These are phyloP conservation scores for Tricholoma bakamatsutake DNA, from an alignment of 768 basidiomycete species.

Conservation along the genomic window DNA sequence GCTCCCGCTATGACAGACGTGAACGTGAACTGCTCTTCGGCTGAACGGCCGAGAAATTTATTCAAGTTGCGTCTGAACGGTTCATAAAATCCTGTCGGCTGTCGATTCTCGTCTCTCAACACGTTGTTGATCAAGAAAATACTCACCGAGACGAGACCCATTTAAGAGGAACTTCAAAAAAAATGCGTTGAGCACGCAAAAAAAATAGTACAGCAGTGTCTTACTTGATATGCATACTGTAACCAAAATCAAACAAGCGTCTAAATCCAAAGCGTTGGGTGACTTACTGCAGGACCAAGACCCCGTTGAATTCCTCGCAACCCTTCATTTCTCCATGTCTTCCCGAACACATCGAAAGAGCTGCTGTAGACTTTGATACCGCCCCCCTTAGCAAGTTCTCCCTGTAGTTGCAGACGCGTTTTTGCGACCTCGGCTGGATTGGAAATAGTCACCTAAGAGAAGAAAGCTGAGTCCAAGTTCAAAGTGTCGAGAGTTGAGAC, in stretches of 20 bases:
- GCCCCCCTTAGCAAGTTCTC: constrained; percentile 79
- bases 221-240: constrained; percentile 89
- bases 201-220: constrained; percentile 15
- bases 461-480: neutral
- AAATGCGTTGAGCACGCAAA: constrained; percentile 7
- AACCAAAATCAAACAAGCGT: constrained; percentile 14
- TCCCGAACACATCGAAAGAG: constrained; percentile 77
- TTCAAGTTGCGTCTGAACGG: constrained; percentile 78
- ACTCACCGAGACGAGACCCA: constrained; percentile 78
- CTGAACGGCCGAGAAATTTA: constrained; percentile 52
- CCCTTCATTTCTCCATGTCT: constrained; percentile 89
- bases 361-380: constrained; percentile 79
- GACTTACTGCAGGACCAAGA: constrained; percentile 76
- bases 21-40: constrained; percentile 60
- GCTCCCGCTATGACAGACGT: constrained; percentile 88
- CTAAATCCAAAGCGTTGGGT: neutral
- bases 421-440: constrained; percentile 86
- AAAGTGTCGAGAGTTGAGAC: constrained; percentile 9
- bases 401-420: constrained; percentile 93
- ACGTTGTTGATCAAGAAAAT: constrained; percentile 1
- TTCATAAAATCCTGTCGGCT: constrained; percentile 84
- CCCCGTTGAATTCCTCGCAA: constrained; percentile 91
- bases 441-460: constrained; percentile 64
- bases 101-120: neutral
- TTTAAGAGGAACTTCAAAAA: constrained; percentile 77